phyloP scores from a whole-genome alignment of 2,329 filamentous ascomycete species.

The Cryphonectria japonica region DNA sequence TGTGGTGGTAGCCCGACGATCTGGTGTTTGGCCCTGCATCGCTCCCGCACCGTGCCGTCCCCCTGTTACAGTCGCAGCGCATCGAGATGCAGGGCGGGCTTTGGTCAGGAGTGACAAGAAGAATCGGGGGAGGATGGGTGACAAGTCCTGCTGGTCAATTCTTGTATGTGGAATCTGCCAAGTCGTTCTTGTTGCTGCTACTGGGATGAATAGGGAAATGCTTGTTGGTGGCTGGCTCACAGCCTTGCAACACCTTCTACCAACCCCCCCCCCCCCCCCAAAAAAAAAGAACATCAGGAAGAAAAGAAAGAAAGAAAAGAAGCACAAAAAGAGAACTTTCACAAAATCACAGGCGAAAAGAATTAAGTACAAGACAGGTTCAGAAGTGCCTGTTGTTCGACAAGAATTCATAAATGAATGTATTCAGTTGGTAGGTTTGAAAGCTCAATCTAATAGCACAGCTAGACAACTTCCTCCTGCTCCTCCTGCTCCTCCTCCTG shows the following conservation, averaged over 20 bases:
- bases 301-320: no score
- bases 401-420: neutral
- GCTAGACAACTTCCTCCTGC: neutral
- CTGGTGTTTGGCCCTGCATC: slow-evolving; percentile 17
- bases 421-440: neutral
- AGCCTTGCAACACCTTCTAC: neutral
- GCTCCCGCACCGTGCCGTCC: neutral
- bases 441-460: neutral
- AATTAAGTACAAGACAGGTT: neutral
- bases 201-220: neutral
- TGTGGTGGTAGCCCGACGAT: slow-evolving; percentile 1
- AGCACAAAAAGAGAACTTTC: no score
- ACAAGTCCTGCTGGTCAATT: no score
- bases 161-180: no score
- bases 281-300: no score
- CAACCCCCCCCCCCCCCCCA: neutral
- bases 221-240: neutral
- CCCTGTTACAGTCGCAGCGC: neutral
- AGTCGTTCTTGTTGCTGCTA: neutral
- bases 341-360: neutral
- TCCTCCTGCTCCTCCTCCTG: neutral
- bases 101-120: neutral
- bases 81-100: neutral
- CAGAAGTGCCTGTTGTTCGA: neutral
- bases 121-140: neutral